Conservation (phyloP, 768 basidiomycete genomes). For the Trametes elegans region DNA sequence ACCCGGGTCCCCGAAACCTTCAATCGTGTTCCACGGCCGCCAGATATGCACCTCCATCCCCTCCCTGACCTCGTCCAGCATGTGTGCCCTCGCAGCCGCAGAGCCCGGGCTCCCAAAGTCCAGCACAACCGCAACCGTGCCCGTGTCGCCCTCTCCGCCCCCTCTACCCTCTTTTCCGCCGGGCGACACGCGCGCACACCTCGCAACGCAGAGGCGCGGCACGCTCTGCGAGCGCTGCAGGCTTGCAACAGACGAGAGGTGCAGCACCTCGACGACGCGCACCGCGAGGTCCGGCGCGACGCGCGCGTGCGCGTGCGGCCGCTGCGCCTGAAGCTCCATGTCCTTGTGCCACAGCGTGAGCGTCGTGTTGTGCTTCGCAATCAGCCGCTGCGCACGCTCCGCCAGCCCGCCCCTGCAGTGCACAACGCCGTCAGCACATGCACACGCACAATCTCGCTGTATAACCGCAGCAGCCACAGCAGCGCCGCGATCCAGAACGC, state of each 20-base stretch:
- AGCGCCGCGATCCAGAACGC: background rate
- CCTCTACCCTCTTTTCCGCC: constrained; percentile 11
- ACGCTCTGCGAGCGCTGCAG: constrained; percentile 28
- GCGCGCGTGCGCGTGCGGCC: constrained; percentile 9
- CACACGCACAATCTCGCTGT: too few relatives aligned
- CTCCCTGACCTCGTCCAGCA: constrained; percentile 36
- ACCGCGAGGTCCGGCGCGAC: constrained; percentile 43
- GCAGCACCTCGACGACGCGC: constrained; percentile 42
- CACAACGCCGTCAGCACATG: background rate
- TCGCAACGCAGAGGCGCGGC: constrained; percentile 17
- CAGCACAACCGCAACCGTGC: constrained; percentile 15
- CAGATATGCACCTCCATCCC: constrained; percentile 45
- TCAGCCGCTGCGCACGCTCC: constrained; percentile 43
- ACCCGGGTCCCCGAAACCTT: background rate
- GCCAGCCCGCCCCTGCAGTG: constrained; percentile 55
- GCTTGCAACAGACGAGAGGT: constrained; percentile 30
- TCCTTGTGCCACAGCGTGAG: constrained; percentile 54
- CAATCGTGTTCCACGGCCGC: constrained; percentile 42
- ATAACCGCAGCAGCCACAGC: background rate
- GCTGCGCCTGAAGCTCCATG: constrained; percentile 32
- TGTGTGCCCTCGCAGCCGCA: constrained; percentile 9
- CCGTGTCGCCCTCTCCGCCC: too few relatives aligned
- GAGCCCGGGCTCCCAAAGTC: constrained; percentile 15
- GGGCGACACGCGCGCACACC: constrained; percentile 8
- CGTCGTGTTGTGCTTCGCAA: constrained; percentile 43